Conservation (phyloP, 768 basidiomycete genomes). For the Suillus subaureus region DNA sequence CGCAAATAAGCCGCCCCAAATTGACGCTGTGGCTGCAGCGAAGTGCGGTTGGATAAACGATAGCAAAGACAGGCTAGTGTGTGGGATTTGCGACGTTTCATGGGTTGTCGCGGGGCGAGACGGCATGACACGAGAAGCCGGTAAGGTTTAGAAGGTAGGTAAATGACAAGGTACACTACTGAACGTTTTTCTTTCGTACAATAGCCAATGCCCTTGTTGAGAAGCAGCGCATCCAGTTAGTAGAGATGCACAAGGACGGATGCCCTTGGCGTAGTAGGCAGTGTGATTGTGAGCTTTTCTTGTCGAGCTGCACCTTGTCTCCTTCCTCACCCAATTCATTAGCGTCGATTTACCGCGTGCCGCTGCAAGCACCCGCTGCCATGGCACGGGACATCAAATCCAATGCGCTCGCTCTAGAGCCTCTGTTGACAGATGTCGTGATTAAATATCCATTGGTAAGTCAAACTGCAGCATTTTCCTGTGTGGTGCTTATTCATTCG, state of each 20-base stretch:
- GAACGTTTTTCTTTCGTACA: constrained; percentile 13
- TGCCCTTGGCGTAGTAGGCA: constrained; percentile 86
- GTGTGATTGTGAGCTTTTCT: constrained; percentile 63
- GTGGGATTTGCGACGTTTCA: constrained; percentile 68
- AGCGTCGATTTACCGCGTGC: constrained; percentile 77
- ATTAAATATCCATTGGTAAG: constrained; percentile 77
- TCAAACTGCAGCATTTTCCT: constrained; percentile 12
- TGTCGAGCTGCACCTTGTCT: constrained; percentile 7
- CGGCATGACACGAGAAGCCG: constrained; percentile 76
- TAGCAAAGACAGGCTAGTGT: constrained; percentile 77
- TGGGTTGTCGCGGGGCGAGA: constrained; percentile 75
- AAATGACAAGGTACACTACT: constrained; percentile 16
- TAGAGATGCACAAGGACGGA: constrained; percentile 75
- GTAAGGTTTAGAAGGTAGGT: constrained; percentile 50
- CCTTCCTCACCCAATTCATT: neutral
- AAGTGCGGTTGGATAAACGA: constrained; percentile 86
- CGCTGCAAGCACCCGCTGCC: constrained; percentile 63
- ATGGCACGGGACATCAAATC: constrained; percentile 64
- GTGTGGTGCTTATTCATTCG: constrained; percentile 13
- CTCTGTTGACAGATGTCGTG: constrained; percentile 52
- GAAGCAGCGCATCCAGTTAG: constrained; percentile 67
- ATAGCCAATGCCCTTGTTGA: constrained; percentile 71
- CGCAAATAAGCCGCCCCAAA: constrained; percentile 70
- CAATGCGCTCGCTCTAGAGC: constrained; percentile 54
- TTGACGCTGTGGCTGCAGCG: constrained; percentile 79